Evolutionary conservation across 139 green algal genomes (phyloP).

Genomic region (Auxenochlorella pyrenoidosa): DNA sequence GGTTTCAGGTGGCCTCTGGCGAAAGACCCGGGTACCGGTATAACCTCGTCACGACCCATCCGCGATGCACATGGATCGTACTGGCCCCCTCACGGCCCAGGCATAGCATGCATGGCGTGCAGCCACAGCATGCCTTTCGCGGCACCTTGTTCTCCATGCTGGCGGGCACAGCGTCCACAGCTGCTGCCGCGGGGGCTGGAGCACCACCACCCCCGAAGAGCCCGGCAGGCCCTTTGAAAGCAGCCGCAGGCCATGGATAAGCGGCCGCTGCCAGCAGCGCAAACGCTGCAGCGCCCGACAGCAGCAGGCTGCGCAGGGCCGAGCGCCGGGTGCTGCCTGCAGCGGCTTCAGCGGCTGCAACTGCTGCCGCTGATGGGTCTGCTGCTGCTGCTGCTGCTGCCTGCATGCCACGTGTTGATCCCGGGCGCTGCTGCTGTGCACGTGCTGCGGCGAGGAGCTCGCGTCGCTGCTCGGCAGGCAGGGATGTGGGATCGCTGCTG

Average conservation of each 20-base stretch:
- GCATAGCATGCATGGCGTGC: too few relatives aligned
- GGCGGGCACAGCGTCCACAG: background rate
- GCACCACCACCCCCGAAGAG: slow-evolving; percentile 2
- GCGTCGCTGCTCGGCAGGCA: background rate
- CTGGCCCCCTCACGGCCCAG: too few relatives aligned
- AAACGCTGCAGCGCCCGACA: background rate
- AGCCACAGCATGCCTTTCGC: background rate
- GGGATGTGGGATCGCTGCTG: too few relatives aligned
- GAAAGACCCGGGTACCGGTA: too few relatives aligned
- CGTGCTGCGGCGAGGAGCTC: background rate
- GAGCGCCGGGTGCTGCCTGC: too few relatives aligned
- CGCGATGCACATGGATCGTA: too few relatives aligned
- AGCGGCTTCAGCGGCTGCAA: background rate
- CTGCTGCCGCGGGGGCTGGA: background rate
- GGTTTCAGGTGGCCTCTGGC: too few relatives aligned
- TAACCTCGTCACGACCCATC: too few relatives aligned
- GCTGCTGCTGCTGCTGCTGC: background rate
- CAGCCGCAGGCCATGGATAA: background rate
- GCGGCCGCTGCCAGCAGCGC: slow-evolving; percentile 2
- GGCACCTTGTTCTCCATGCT: slow-evolving; percentile 48
- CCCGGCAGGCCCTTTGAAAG: slow-evolving; percentile 1
- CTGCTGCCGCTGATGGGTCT: background rate
- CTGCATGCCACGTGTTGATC: too few relatives aligned
- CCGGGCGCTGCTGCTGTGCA: background rate
- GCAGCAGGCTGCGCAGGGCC: background rate